Evolutionary conservation across 1,139 yeast species (phyloP), one percentile per base, ranked within the genome.

Genomic region (Kodamaea alishanica): DNA sequence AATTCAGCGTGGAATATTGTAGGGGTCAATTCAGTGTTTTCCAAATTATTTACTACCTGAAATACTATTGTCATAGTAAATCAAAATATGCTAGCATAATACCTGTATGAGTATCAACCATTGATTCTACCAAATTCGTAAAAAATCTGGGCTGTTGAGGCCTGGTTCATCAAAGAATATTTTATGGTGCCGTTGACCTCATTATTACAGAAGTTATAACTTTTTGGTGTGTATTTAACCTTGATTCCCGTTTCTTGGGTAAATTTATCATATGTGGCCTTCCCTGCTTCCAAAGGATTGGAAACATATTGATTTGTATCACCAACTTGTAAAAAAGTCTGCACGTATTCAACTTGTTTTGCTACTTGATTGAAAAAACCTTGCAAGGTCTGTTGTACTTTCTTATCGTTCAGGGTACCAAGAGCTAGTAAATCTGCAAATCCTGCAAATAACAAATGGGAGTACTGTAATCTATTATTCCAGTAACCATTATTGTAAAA

Each of bases 291-390:
- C 8, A 30, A 30, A 15, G 42, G 38, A 9, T 24, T 24, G 2
- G 40, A 32, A n/a, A 32, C 20, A 37, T 34, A 44, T 22, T 41
- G 37, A 5, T 44, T 47, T 10, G 36, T 11, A 12, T 31, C 24
- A 8, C 30, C 25, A 8, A 26, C 55, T 40, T 61, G 61, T 29
- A 50, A 51, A 36, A 45, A 54, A 9, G 49, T 31, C 34, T 42
- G 48, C 24, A 63, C 45, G 38, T 45, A 56, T 8, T 36, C 35
- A 6, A 54, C 62, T 40, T 64, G 62, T 30, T 50, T 50, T 5
- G 34, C 28, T 1, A 61, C 46, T 35, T 58, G 62, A 2, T 34
- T 8, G 23, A 36, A 42, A 35, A 50, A 53, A 12, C 41, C 41
- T 11, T 42, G 37, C 30, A 37, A 44, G 43, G 8, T 42, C 36